phyloP scores from a whole-genome alignment of 2,329 filamentous ascomycete species.

The Talaromyces sp. region DNA sequence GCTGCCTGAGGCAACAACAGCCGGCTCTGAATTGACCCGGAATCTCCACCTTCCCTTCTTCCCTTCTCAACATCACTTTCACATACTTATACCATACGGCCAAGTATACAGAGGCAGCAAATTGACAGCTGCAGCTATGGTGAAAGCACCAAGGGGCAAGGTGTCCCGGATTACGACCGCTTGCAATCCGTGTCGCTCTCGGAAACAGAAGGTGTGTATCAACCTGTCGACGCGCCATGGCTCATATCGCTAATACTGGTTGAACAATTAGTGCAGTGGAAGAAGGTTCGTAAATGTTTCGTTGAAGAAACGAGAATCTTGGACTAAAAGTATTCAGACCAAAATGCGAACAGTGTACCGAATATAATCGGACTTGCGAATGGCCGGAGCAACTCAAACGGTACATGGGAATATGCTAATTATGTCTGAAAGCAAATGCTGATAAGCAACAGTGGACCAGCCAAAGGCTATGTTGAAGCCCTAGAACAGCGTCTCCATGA shows the following conservation, averaged over 20 bases:
- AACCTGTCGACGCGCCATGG: not conserved
- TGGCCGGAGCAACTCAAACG: conserved; percentile 43
- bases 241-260: not conserved
- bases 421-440: not conserved
- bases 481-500: conserved; percentile 45
- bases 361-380: conserved; percentile 34
- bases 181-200: conserved; percentile 43
- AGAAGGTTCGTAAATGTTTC: conserved; percentile 33
- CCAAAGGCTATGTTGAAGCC: conserved; percentile 49
- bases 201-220: conserved; percentile 43
- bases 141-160: conserved; percentile 25
- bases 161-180: conserved; percentile 41
- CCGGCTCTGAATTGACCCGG: not conserved
- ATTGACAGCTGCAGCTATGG: not conserved
- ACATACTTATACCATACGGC: not conserved
- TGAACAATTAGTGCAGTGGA: conserved; percentile 37
- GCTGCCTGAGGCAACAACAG: conserved; percentile 10
- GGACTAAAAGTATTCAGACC: conserved; percentile 29
- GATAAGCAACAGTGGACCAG: conserved; percentile 39
- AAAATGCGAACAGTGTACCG: conserved; percentile 37
- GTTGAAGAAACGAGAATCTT: conserved; percentile 18
- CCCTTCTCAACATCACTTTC: not conserved
- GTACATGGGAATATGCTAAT: conserved; percentile 24
- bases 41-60: not conserved
- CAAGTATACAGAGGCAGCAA: not conserved